A percentile compares a stretch with the other conserved stretches of the same genome.
Conservation (phyloP, 768 basidiomycete species). For the Leccinum imitatum region DNA sequence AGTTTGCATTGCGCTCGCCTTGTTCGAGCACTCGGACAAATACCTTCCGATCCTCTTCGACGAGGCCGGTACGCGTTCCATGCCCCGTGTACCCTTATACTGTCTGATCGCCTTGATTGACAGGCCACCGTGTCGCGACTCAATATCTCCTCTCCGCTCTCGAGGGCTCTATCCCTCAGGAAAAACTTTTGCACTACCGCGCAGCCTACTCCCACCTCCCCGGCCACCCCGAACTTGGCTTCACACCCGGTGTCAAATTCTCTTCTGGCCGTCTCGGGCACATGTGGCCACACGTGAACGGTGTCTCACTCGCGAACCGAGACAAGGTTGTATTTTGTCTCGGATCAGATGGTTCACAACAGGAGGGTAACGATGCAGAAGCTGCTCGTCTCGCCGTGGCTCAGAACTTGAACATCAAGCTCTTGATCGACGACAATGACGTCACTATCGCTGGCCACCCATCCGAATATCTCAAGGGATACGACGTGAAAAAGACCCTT, state of each 20-base stretch:
- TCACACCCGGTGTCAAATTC: constrained; percentile 92
- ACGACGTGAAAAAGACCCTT: constrained; percentile 66
- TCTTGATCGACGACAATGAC: constrained; percentile 88
- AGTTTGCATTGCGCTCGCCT: constrained; percentile 72
- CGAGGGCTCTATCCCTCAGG: constrained; percentile 66
- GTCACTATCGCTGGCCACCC: constrained; percentile 93
- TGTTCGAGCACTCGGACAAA: constrained; percentile 63
- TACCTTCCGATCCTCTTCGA: constrained; percentile 75
- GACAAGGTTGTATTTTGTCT: constrained; percentile 79
- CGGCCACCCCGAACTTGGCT: constrained; percentile 85
- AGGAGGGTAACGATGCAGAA: constrained; percentile 90
- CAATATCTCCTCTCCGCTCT: constrained; percentile 84
- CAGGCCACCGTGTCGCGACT: constrained; percentile 87
- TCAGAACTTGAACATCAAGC: constrained; percentile 78
- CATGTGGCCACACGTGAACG: constrained; percentile 88
- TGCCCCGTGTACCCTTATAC: background rate
- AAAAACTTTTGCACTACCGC: constrained; percentile 83
- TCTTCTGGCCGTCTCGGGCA: constrained; percentile 92
- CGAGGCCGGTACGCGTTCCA: constrained; percentile 64
- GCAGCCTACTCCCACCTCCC: constrained; percentile 85
- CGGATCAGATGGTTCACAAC: constrained; percentile 89
- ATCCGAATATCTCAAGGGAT: constrained; percentile 82
- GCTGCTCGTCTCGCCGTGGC: constrained; percentile 87
- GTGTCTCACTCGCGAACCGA: constrained; percentile 76
- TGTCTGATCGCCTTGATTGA: constrained; percentile 1